Percentiles rank a stretch among this genome's conserved stretches.
These are phyloP conservation scores for Sphaerulina populicola DNA, from an alignment of 2,329 filamentous ascomycete genomes.

Conservation along the genomic window DNA sequence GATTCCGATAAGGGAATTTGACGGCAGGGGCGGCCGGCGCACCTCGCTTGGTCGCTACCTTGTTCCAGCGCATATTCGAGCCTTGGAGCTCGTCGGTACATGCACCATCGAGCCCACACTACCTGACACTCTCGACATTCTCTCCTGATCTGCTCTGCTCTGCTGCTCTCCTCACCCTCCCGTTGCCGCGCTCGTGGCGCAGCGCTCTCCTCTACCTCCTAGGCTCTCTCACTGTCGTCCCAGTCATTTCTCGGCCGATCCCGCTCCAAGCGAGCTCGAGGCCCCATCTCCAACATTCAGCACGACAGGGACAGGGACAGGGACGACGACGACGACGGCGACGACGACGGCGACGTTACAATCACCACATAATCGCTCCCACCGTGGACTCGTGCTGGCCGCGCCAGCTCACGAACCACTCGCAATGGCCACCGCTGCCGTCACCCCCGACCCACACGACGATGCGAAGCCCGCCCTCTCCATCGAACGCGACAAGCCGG, in stretches of 20 bases:
- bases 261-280: background rate
- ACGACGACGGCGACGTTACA: background rate
- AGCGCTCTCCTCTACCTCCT: too few relatives aligned
- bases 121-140: too few relatives aligned
- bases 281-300: background rate
- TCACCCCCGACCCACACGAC: constrained; percentile 24
- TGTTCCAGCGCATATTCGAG: too few relatives aligned
- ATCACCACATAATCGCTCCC: constrained; percentile 2
- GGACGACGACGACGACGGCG: background rate
- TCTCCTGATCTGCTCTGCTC: background rate
- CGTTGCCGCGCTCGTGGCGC: too few relatives aligned
- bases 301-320: background rate
- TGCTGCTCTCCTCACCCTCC: too few relatives aligned
- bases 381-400: constrained; percentile 13
- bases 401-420: constrained; percentile 1
- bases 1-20: too few relatives aligned
- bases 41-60: too few relatives aligned
- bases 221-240: background rate
- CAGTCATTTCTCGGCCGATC: background rate
- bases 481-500: constrained; percentile 22
- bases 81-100: too few relatives aligned
- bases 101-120: too few relatives aligned
- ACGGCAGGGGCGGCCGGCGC: too few relatives aligned
- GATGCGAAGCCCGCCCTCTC: constrained; percentile 19
- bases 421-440: constrained; percentile 14